A percentile compares a stretch with the other conserved stretches of the same genome.
Evolutionary conservation across 495 filamentous ascomycete species (phyloP).

Genomic region (Penicillium egyptiacum): DNA sequence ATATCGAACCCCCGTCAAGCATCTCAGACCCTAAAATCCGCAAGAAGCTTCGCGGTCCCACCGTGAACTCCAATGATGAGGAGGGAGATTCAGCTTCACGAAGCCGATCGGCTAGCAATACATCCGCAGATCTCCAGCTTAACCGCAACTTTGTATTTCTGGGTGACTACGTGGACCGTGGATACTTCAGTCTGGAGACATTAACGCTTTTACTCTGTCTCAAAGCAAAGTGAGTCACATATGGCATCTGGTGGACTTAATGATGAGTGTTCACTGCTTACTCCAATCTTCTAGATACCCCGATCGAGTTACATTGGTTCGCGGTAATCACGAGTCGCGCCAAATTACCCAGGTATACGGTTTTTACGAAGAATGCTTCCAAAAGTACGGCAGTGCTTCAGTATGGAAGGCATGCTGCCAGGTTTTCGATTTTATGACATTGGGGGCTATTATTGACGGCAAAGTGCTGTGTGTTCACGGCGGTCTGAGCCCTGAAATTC

Average conservation of each 20-base stretch:
- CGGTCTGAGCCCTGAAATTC: conserved; percentile 93
- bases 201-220: conserved; percentile 93
- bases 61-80: conserved; percentile 41
- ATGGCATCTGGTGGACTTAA: neutral
- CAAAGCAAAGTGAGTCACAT: conserved; percentile 78
- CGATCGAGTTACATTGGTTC: conserved; percentile 90
- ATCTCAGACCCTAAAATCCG: conserved; percentile 82
- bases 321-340: conserved; percentile 95
- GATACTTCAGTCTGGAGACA: conserved; percentile 96
- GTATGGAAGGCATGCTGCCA: conserved; percentile 99
- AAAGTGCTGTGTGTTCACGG: conserved; percentile 97
- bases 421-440: conserved; percentile 95
- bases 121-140: conserved; percentile 43
- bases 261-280: conserved; percentile 6
- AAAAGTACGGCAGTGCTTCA: conserved; percentile 96
- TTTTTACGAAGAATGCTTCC: conserved; percentile 97
- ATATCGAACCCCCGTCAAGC: conserved; percentile 82
- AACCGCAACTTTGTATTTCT: conserved; percentile 91
- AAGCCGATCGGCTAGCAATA: conserved; percentile 42
- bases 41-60: conserved; percentile 68
- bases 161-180: conserved; percentile 95
- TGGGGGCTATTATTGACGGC: conserved; percentile 95
- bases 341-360: conserved; percentile 99
- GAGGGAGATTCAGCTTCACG: conserved; percentile 41
- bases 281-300: conserved; percentile 64